A percentile compares a stretch with the other conserved stretches of the same genome.
Evolutionary conservation across 768 basidiomycete species (phyloP).

Genomic region (Rhodotorula kratochvilovae): DNA sequence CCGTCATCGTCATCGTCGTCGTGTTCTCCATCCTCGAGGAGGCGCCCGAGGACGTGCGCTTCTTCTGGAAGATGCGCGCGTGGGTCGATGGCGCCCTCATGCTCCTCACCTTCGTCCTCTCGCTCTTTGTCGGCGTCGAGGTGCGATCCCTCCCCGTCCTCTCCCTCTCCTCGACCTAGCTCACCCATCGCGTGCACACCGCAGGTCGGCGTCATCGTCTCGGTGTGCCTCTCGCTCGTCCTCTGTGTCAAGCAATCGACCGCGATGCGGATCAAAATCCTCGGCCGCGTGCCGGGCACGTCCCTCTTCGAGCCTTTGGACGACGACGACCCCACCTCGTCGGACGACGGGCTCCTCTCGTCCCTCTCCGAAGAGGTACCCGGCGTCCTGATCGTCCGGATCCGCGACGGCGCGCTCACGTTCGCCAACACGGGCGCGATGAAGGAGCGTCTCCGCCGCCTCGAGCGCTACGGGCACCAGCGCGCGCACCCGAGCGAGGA

Average conservation of each 20-base stretch:
- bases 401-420: constrained; percentile 75
- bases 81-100: constrained; percentile 86
- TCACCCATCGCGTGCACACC: no score
- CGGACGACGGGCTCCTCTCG: constrained; percentile 48
- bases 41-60: constrained; percentile 73
- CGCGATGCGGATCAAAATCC: constrained; percentile 79
- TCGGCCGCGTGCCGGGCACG: constrained; percentile 85
- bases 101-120: constrained; percentile 78
- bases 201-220: constrained; percentile 76
- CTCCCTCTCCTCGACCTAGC: neutral
- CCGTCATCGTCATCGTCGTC: constrained; percentile 69
- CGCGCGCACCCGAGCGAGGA: constrained; percentile 83
- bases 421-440: constrained; percentile 96
- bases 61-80: constrained; percentile 60
- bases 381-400: constrained; percentile 79
- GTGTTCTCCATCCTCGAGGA: constrained; percentile 61
- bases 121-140: constrained; percentile 85
- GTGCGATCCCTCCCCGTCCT: constrained; percentile 38
- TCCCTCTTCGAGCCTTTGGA: constrained; percentile 84
- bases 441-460: constrained; percentile 76
- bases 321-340: constrained; percentile 65
- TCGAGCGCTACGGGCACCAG: constrained; percentile 80
- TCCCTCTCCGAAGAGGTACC: constrained; percentile 53
- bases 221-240: constrained; percentile 77
- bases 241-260: constrained; percentile 87